Evolutionary conservation across 2,329 filamentous ascomycete species (phyloP), one percentile per base, ranked within the genome.

Genomic region (Pseudomassariella vexata): DNA sequence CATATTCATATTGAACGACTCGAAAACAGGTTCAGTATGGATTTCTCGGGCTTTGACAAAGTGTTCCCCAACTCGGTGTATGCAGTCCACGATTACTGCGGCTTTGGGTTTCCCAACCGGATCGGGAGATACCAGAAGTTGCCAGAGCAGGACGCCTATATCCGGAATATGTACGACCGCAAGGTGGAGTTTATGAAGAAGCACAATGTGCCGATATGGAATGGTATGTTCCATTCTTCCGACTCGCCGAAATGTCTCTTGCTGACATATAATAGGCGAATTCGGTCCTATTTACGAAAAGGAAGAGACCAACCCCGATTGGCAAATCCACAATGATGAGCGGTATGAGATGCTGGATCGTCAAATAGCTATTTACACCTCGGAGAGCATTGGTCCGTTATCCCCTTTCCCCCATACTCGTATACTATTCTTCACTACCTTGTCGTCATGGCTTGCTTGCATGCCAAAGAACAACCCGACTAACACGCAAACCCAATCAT

Each of bases 231-330:
- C n/a, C n/a, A n/a, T n/a, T n/a, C n/a, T n/a, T n/a, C n/a, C n/a
- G n/a, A n/a, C n/a, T n/a, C n/a, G n/a, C n/a, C n/a, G n/a, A n/a
- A n/a, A n/a, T n/a, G n/a, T n/a, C n/a, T n/a, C n/a, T n/a, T n/a
- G n/a, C n/a, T n/a, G n/a, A n/a, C n/a, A n/a, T n/a, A n/a, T n/a
- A n/a, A n/a, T n/a, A n/a, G n/a, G 29, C 14, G 70, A 75, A 41
- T 76, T 69, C 34, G 70, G 67, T 0, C 67, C 66, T 0, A 65
- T 71, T 1, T 72, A 71, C 40, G 62, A 64, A 9, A 45, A 58
- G 28, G 45, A 53, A 11, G 35, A 50, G 26, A 52, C 58, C n/a
- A 60, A 66, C n/a, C 39, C 43, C 0, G 50, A 57, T 20, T 52
- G 50, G 4, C 54, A 56, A 3, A 50, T 46, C 14, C 58, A 57